A percentile compares a stretch with the other conserved stretches of the same genome.
phyloP scores from a whole-genome alignment of 805 yeast species.

The Cyberlindnera nakhonratchasimensis region DNA sequence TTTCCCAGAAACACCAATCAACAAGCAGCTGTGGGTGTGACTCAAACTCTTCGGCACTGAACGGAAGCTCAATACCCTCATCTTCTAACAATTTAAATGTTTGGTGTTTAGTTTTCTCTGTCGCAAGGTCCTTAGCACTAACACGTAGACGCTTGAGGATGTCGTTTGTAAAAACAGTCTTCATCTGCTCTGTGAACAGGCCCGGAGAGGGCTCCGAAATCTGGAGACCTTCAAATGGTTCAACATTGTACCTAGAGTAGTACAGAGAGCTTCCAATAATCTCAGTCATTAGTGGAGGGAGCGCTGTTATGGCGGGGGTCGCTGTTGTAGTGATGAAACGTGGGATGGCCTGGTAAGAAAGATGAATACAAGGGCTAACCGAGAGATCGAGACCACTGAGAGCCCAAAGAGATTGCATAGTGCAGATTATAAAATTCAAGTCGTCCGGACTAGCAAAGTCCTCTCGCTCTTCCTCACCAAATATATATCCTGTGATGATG shows the following conservation, averaged over 20 bases:
- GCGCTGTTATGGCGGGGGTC: background rate
- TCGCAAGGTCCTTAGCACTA: background rate
- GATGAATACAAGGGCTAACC: background rate
- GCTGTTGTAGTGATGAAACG: background rate
- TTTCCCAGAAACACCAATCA: conserved; percentile 1
- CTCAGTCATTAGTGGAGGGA: background rate
- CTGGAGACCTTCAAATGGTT: conserved; percentile 2
- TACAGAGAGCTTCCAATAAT: background rate
- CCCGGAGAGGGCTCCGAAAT: background rate
- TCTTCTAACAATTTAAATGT: background rate
- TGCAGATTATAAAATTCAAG: background rate
- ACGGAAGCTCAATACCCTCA: background rate
- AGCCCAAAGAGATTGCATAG: conserved; percentile 1
- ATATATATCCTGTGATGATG: background rate
- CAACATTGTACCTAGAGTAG: background rate
- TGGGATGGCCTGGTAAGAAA: background rate
- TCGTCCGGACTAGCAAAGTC: background rate
- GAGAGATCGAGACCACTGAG: background rate
- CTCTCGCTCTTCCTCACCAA: conserved; percentile 1
- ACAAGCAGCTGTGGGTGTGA: conserved; percentile 2
- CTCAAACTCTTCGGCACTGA: background rate
- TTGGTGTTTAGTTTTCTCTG: background rate
- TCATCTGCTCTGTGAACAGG: background rate
- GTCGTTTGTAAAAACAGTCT: background rate
- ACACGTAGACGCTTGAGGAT: background rate